Conservation (phyloP, 202 grass and related monocot genomes). For the Cymbopogon flexuosus region DNA sequence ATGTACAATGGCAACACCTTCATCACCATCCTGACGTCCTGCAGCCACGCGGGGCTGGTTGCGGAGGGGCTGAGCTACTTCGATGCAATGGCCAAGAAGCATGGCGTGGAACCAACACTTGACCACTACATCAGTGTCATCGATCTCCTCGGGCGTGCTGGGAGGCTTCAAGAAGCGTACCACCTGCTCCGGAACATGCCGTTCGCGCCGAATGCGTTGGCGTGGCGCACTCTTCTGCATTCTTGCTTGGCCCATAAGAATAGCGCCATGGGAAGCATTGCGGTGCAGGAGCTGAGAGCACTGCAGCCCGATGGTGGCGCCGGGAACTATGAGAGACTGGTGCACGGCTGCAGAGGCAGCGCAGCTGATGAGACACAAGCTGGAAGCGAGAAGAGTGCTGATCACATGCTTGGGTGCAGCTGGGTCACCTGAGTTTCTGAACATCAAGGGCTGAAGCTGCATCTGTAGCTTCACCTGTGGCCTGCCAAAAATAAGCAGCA, state of each 20-base stretch:
- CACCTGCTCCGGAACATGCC: slow-evolving; percentile 37
- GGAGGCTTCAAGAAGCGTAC: slow-evolving; percentile 43
- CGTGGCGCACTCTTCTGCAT: slow-evolving; percentile 55
- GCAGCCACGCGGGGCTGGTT: slow-evolving; percentile 53
- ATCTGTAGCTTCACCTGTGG: neutral
- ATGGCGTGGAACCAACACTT: slow-evolving; percentile 44
- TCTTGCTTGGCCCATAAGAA: slow-evolving; percentile 45
- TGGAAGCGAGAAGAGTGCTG: neutral
- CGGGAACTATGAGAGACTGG: slow-evolving; percentile 35
- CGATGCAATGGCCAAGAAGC: slow-evolving; percentile 46
- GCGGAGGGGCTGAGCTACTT: slow-evolving; percentile 56
- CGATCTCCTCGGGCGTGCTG: slow-evolving; percentile 55
- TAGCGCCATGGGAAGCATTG: slow-evolving; percentile 22
- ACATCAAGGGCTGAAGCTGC: neutral
- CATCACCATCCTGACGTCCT: slow-evolving; percentile 50
- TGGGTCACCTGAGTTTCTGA: slow-evolving; percentile 46
- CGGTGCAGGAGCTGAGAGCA: slow-evolving; percentile 28
- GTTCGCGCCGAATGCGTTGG: slow-evolving; percentile 21
- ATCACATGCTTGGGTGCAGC: slow-evolving; percentile 40
- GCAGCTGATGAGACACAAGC: neutral
- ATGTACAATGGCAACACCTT: slow-evolving; percentile 58
- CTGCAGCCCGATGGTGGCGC: neutral
- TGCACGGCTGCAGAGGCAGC: neutral
- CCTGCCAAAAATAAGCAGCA: neutral
- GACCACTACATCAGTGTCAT: slow-evolving; percentile 53